Base-by-base conservation (phyloP, 148 eudicot species). In the Vaccinium myrtillus region DNA sequence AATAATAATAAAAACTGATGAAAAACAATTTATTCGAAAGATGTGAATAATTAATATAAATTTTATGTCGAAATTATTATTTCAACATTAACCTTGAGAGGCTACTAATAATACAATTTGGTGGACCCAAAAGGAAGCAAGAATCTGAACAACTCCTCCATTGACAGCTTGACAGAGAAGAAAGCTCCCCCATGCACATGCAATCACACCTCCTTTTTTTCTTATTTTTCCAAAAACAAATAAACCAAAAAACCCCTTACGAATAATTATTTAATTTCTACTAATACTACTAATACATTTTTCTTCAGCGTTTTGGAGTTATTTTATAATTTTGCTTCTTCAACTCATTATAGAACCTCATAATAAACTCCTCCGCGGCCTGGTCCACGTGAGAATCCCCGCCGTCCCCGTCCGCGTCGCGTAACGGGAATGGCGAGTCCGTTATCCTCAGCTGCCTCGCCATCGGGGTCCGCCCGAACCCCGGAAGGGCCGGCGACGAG, bases 361-460 rank as follows among this genome's bases (percentile, higher is more conserved):
- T 59, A 21, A 95, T 95, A 59, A 95, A 95, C 84, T 90, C 88
- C 48, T 92, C 95, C 32, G 98, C 98, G 0, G 89, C 92, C 32
- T 90, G 88, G 82, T 95, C 98, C 30, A 95, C 93, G 39, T 83
- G 90, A 49, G 53, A 71, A 75, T 87, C 87, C 5, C 75, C 95
- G 3, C 71, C 94, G 0, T 86, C 91, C 0, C 30, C 69, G 53
- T 86, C 91, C 0, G 23, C 69, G 43, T 86, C 86, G n/a, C 81
- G 77, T 65, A 92, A 10, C 15, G 92, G 93, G 75, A 83, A 93
- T 16, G 98, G 98, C 13, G 98, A 94, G 84, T 95, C 95, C 10
- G 94, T 95, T 1, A 95, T 82, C 91, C 94, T 89, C 73, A 94
- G 86, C 88, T 92, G 95, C 87, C 94, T 88, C 55, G 89, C 94